Conservation (phyloP, 192 early-diverging fungal genomes). For the Geranomyces michiganensis region DNA sequence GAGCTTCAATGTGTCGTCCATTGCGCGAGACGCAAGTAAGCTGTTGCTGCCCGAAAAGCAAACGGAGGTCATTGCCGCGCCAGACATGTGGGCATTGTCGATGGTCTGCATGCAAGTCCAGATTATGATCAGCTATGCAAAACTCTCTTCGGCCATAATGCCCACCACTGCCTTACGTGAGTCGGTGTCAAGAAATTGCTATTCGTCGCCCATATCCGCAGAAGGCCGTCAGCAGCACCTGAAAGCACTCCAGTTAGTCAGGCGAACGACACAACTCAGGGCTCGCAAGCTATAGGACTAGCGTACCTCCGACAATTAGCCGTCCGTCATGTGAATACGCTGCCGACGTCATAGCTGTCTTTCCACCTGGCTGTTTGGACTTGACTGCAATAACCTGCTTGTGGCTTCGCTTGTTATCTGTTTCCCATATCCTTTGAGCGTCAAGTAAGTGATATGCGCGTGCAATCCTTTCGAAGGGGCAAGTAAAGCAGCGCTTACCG, state of each 20-base stretch:
- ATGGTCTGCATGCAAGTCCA: constrained; percentile 43
- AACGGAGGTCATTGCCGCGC: constrained; percentile 71
- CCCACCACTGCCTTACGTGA: constrained; percentile 49
- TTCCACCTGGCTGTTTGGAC: constrained; percentile 69
- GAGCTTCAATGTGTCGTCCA: constrained; percentile 88
- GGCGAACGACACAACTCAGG: not conserved
- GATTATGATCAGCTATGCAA: not conserved
- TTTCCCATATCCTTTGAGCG: constrained; percentile 75
- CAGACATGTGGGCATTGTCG: constrained; percentile 69
- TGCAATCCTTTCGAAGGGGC: too few species aligned
- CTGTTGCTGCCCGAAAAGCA: constrained; percentile 68
- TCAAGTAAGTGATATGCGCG: too few species aligned
- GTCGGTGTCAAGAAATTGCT: constrained; percentile 68
- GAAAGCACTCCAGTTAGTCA: constrained; percentile 16
- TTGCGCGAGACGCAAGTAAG: constrained; percentile 74
- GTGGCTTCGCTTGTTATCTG: constrained; percentile 69
- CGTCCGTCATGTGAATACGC: constrained; percentile 73
- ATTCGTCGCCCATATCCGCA: constrained; percentile 75
- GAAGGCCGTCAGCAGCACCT: constrained; percentile 73
- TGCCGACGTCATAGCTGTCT: constrained; percentile 71
- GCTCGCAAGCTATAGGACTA: not conserved
- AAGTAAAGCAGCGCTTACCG: constrained; percentile 41
- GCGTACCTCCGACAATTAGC: constrained; percentile 65
- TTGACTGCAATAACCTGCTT: constrained; percentile 78
- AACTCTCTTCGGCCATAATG: constrained; percentile 2